phyloP scores from a whole-genome alignment of 148 eudicot species.

The Camellia sinensis region DNA sequence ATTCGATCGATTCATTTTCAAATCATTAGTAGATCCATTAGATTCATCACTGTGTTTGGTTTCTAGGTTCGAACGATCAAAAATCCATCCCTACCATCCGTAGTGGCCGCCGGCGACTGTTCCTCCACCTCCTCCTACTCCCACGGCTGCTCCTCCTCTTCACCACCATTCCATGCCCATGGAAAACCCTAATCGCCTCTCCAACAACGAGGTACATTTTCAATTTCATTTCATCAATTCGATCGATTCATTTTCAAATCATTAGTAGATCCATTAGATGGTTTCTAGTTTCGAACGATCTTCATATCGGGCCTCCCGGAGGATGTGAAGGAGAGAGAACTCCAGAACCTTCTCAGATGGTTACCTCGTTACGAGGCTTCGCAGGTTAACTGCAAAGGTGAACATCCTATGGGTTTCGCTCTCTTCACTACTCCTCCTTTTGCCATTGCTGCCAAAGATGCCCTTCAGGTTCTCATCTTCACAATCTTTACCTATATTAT shows the following conservation, averaged over 20 bases:
- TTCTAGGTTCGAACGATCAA: too few relatives aligned
- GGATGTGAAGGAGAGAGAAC: constrained; percentile 93
- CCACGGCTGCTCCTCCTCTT: not conserved
- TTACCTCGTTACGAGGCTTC: constrained; percentile 98
- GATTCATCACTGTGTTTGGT: too few relatives aligned
- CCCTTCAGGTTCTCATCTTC: constrained; percentile 59
- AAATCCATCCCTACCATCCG: constrained; percentile 59
- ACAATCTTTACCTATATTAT: not conserved
- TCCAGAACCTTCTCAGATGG: constrained; percentile 84
- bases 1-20: too few relatives aligned
- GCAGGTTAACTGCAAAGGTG: constrained; percentile 86
- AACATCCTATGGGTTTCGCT: constrained; percentile 90
- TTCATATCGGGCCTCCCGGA: constrained; percentile 88
- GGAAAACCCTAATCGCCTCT: too few relatives aligned
- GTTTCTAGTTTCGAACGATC: constrained; percentile 47
- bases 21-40: too few relatives aligned
- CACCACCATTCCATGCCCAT: constrained; percentile 18
- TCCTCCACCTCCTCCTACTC: constrained; percentile 39
- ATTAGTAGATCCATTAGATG: not conserved
- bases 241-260: not conserved
- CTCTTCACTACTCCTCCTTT: constrained; percentile 66
- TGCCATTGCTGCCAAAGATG: constrained; percentile 83
- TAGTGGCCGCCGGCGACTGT: constrained; percentile 24
- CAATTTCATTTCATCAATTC: not conserved
- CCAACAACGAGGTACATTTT: constrained; percentile 38